phyloP scores from a whole-genome alignment of 2,329 filamentous ascomycete species.

The Nothopassalora personata region DNA sequence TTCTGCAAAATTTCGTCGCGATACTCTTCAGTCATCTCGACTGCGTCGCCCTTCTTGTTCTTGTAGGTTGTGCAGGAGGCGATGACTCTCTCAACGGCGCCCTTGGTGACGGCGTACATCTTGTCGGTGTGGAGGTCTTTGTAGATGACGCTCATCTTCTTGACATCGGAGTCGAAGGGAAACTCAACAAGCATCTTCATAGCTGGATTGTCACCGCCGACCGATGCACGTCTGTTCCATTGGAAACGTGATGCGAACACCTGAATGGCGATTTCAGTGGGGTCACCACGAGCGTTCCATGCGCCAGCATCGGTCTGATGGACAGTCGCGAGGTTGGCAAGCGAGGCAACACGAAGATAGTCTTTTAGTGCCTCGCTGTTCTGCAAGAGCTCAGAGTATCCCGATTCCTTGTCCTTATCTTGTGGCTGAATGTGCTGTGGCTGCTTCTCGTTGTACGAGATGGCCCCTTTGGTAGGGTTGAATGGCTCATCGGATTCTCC shows the following conservation, averaged over 20 bases:
- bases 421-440: slow-evolving; percentile 18
- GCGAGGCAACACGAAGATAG: slow-evolving; percentile 55
- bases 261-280: slow-evolving; percentile 69
- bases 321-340: slow-evolving; percentile 62
- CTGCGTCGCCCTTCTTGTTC: slow-evolving; percentile 28
- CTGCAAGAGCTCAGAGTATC: slow-evolving; percentile 34
- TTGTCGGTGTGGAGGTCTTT: slow-evolving; percentile 51
- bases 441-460: slow-evolving; percentile 36
- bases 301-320: slow-evolving; percentile 51
- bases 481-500: slow-evolving; percentile 53
- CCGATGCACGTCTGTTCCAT: slow-evolving; percentile 28
- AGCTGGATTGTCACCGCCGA: slow-evolving; percentile 27
- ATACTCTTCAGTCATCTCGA: slow-evolving; percentile 52
- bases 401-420: slow-evolving; percentile 13
- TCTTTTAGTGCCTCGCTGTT: slow-evolving; percentile 48
- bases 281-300: slow-evolving; percentile 62
- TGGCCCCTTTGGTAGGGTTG: slow-evolving; percentile 58
- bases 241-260: slow-evolving; percentile 65
- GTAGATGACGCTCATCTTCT: slow-evolving; percentile 72
- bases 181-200: slow-evolving; percentile 63
- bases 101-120: slow-evolving; percentile 55
- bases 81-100: slow-evolving; percentile 65
- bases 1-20: slow-evolving; percentile 56
- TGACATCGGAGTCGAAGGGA: slow-evolving; percentile 68
- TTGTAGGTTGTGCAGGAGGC: slow-evolving; percentile 52